These are phyloP conservation scores for Clarireedia sp. DNA, from an alignment of 2,329 filamentous ascomycete genomes.

Conservation along the genomic window DNA sequence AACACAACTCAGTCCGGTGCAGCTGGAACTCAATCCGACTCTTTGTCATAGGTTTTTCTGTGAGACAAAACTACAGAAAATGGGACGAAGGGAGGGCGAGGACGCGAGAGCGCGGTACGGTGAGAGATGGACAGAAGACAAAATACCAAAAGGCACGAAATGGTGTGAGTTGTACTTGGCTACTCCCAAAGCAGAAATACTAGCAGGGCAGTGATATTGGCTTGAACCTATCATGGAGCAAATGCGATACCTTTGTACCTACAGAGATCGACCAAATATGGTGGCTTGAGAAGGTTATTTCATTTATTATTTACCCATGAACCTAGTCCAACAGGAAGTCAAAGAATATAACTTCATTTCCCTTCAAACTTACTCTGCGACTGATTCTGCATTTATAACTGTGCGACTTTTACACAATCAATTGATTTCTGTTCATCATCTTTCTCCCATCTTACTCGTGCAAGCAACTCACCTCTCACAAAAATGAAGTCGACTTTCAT, in stretches of 20 bases:
- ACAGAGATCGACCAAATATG: not conserved
- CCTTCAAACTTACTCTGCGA: not conserved
- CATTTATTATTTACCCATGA: too few relatives aligned
- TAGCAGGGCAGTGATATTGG: not conserved
- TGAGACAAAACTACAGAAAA: too few relatives aligned
- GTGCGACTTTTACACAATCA: not conserved
- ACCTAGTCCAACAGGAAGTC: too few relatives aligned
- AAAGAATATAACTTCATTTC: not conserved
- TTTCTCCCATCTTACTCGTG: too few relatives aligned
- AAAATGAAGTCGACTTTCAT: constrained; percentile 13
- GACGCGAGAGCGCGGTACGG: too few relatives aligned
- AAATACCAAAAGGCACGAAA: too few relatives aligned
- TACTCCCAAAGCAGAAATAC: not conserved
- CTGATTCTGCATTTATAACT: not conserved
- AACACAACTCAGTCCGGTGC: too few relatives aligned
- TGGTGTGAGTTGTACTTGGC: too few relatives aligned
- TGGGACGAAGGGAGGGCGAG: too few relatives aligned
- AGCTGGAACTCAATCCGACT: too few relatives aligned
- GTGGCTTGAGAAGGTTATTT: not conserved
- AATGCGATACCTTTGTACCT: not conserved
- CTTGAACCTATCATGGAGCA: not conserved
- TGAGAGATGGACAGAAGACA: too few relatives aligned
- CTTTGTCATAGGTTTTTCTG: too few relatives aligned
- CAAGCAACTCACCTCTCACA: not conserved
- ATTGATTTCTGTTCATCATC: not conserved